These are phyloP conservation scores for Saccharomyces hybrid DNA, from an alignment of 1,139 yeast genomes.

Conservation along the genomic window DNA sequence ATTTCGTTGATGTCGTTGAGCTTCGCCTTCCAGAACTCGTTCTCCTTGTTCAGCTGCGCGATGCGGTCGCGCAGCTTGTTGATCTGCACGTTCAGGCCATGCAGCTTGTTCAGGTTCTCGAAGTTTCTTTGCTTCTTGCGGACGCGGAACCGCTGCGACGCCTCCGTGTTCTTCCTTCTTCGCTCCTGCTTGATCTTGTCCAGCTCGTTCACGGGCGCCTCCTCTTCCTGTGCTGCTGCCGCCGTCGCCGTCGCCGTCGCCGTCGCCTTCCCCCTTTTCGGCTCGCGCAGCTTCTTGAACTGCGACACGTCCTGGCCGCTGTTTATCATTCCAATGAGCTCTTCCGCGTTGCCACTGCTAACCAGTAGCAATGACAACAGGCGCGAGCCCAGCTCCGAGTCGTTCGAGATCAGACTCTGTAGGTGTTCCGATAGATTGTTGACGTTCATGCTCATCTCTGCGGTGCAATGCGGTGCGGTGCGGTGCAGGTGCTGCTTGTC, in stretches of 20 bases:
- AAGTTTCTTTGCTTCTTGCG: conserved; percentile 25
- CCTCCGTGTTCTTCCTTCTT: conserved; percentile 27
- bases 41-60: conserved; percentile 22
- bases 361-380: conserved; percentile 27
- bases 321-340: conserved; percentile 25
- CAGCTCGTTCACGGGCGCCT: not conserved
- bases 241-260: conserved; percentile 1
- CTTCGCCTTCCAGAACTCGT: conserved; percentile 24
- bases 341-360: conserved; percentile 25
- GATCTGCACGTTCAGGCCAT: conserved; percentile 19
- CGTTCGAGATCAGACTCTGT: conserved; percentile 21
- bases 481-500: no score
- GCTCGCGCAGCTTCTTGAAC: not conserved
- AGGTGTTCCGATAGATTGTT: conserved; percentile 7
- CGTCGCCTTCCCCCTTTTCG: conserved; percentile 1
- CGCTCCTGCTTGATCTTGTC: conserved; percentile 9
- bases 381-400: conserved; percentile 28
- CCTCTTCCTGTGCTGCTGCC: not conserved
- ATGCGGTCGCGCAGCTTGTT: conserved; percentile 20
- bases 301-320: conserved; percentile 11
- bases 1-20: conserved; percentile 25
- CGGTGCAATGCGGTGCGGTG: not conserved
- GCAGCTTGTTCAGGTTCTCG: conserved; percentile 19
- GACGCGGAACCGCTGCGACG: conserved; percentile 28
- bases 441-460: not conserved